Base-by-base conservation (phyloP, 805 yeast species). In the Cyberlindnera amylophila region DNA sequence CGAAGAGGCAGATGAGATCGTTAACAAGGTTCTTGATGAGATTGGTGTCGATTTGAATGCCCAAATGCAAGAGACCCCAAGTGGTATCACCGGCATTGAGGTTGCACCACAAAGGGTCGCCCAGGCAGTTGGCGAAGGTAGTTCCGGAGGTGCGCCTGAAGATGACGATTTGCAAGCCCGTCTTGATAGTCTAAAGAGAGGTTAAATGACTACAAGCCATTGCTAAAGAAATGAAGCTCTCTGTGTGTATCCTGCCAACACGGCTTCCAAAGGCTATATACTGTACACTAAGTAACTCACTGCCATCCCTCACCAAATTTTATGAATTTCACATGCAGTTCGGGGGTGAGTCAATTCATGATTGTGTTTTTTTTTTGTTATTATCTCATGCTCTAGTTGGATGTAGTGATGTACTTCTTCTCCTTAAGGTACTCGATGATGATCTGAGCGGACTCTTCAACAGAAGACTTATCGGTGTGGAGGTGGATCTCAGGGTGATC, bases 21-120 rank as follows among this genome's bases (percentile, higher is more conserved):
- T 95, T 38, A 79, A 82, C 57, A 87, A 83, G 63, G 97, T 95
- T 0, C 70, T 93, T 57, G 99, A 93, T 61, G 99, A 93, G 62
- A 88, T 93, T 58, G 99, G 98, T 47, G 84, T 95, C 31, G 96
- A 87, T 59, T 66, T 93, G 59, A 66, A 70, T 45, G 65, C 72
- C 32, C 67, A 76, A 60, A 62, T 67, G 58, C 70, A 65, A 44
- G 69, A 55, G 6, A 66, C 74, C 2, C 81, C 83, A 4, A 65
- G 64, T 17, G 69, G 66, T 7, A 38, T 55, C 23, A 43, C 52
- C n/a, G 52, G 58, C 2, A 49, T 45, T 1, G 52, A 50, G 13
- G 50, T 52, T 11, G 55, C 56, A 16, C 53, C 60, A 3, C 38
- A 34, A 21, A 38, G 38, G 28, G 72, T 79, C 9, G 81, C 86